phyloP scores from a whole-genome alignment of 2,329 filamentous ascomycete species.

The Pestalotiopsis sp. region DNA sequence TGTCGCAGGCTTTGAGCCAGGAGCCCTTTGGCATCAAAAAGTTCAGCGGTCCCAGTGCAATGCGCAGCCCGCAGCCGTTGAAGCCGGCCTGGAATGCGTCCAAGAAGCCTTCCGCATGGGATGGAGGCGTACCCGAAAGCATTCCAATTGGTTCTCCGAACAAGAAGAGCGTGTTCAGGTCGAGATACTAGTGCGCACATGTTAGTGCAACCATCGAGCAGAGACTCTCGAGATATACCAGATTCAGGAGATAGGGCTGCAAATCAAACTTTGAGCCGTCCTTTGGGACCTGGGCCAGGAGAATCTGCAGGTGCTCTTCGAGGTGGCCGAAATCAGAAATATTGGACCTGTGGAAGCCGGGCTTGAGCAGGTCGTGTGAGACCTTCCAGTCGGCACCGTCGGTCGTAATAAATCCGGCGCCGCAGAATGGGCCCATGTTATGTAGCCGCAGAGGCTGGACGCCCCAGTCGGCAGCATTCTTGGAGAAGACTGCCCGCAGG shows the following conservation, averaged over 20 bases:
- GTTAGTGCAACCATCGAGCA: conserved; percentile 18
- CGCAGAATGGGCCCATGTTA: conserved; percentile 25
- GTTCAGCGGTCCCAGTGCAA: conserved; percentile 25
- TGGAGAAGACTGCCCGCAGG: conserved; percentile 24
- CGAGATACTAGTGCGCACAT: conserved; percentile 23
- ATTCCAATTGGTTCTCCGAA: conserved; percentile 25
- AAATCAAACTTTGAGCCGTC: conserved; percentile 25
- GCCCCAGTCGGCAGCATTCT: conserved; percentile 24
- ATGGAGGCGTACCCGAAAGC: conserved; percentile 23
- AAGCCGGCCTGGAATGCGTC: conserved; percentile 25
- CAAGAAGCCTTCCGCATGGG: conserved; percentile 22
- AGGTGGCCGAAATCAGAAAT: conserved; percentile 23
- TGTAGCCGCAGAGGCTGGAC: conserved; percentile 23
- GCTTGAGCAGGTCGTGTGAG: conserved; percentile 26
- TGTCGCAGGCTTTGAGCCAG: conserved; percentile 25
- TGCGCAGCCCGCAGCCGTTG: conserved; percentile 25
- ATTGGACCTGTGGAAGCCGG: conserved; percentile 24
- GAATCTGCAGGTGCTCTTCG: conserved; percentile 23
- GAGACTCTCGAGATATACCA: conserved; percentile 20
- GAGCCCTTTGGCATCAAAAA: conserved; percentile 24
- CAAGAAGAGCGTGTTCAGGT: conserved; percentile 25
- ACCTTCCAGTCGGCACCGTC: conserved; percentile 24
- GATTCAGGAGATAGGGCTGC: conserved; percentile 23
- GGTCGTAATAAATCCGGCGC: conserved; percentile 23
- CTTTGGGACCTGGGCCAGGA: conserved; percentile 23